phyloP scores from a whole-genome alignment of 2,329 filamentous ascomycete species.

The Scedosporium boydii region DNA sequence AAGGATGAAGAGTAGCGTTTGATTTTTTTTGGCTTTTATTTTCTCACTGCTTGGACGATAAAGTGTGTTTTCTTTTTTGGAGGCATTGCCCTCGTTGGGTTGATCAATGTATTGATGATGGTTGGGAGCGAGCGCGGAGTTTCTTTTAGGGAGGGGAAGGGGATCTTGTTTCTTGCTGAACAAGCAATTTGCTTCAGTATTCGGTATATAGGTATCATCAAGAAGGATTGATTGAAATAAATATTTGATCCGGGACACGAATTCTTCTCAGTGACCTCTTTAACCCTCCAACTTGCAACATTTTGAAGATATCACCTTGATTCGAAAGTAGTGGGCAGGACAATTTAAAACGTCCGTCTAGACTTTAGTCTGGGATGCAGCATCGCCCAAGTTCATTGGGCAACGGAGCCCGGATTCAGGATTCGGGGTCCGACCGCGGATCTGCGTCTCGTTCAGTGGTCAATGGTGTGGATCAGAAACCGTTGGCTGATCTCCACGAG shows the following conservation, averaged over 20 bases:
- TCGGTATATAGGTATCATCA: too few relatives aligned
- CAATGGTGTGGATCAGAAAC: not conserved
- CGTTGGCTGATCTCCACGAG: not conserved
- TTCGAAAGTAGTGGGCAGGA: too few relatives aligned
- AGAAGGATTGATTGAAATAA: too few relatives aligned
- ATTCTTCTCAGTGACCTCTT: too few relatives aligned
- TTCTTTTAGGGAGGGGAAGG: not conserved
- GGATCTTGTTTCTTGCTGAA: not conserved
- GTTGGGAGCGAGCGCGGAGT: not conserved
- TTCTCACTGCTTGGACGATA: not conserved
- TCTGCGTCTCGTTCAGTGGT: not conserved
- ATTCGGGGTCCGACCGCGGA: not conserved
- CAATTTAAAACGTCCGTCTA: too few relatives aligned
- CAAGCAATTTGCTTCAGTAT: too few relatives aligned
- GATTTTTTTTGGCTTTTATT: not conserved
- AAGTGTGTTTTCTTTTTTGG: not conserved
- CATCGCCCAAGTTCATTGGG: not conserved
- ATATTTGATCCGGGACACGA: too few relatives aligned
- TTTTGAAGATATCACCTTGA: too few relatives aligned
- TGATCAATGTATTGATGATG: not conserved
- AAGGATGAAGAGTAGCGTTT: not conserved
- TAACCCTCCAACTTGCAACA: too few relatives aligned
- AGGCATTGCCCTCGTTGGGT: not conserved
- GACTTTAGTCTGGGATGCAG: not conserved
- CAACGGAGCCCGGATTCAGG: not conserved